Conservation (phyloP, 805 yeast genomes). For the Saccharomycopsis babjevae region DNA sequence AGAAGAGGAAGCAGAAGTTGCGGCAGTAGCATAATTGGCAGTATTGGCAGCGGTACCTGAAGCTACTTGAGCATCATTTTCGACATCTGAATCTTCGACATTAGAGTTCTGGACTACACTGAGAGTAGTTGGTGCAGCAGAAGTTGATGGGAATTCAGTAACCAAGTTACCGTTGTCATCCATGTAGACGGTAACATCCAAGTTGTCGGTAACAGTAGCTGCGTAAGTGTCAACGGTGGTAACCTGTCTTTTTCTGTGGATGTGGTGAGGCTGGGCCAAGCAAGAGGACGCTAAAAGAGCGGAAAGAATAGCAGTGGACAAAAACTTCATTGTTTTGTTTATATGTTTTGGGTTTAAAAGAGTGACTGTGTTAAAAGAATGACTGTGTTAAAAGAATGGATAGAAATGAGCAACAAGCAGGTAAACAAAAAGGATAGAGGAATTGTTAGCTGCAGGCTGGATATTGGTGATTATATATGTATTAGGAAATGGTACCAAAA, state of each 20-base stretch:
- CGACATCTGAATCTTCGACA: neutral
- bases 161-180: neutral
- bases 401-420: no score
- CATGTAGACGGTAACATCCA: slow-evolving; percentile 1
- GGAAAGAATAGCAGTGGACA: neutral
- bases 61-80: neutral
- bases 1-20: slow-evolving; percentile 1
- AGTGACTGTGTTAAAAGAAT: neutral
- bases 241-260: slow-evolving; percentile 13
- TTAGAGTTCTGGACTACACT: neutral
- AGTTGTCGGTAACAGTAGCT: neutral
- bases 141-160: neutral
- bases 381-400: no score
- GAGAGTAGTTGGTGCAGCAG: neutral
- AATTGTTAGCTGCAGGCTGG: no score
- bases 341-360: neutral
- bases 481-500: no score
- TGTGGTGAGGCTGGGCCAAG: slow-evolving; percentile 16
- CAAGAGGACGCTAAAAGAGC: neutral
- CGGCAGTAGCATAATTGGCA: slow-evolving; percentile 2
- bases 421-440: no score
- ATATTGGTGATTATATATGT: no score
- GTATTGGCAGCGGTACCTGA: neutral
- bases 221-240: neutral
- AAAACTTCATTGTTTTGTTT: neutral